Conservation (phyloP, 2,329 filamentous ascomycete species). For the Alternaria gansuensis region DNA sequence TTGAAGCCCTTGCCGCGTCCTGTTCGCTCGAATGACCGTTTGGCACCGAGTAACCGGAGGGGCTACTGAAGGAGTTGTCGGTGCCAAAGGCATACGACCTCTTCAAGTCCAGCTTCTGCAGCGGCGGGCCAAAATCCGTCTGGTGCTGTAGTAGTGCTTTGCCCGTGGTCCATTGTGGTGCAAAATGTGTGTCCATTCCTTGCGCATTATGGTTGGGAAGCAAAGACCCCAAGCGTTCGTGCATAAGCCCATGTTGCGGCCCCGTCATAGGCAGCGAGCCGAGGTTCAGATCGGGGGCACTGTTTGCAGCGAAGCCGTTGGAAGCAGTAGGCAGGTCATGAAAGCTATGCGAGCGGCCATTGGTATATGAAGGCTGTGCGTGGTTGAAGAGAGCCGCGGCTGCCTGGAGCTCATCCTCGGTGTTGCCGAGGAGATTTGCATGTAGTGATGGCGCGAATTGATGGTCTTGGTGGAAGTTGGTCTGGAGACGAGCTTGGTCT, state of each 20-base stretch:
- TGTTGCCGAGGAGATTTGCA: slow-evolving; percentile 33
- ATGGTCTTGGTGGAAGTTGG: slow-evolving; percentile 38
- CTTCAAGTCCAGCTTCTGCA: slow-evolving; percentile 35
- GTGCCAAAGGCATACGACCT: slow-evolving; percentile 49
- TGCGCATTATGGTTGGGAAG: slow-evolving; percentile 42
- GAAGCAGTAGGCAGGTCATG: slow-evolving; percentile 24
- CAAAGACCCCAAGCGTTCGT: slow-evolving; percentile 44
- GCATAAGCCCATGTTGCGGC: slow-evolving; percentile 39
- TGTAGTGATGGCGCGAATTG: slow-evolving; percentile 27
- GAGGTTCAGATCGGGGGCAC: slow-evolving; percentile 15
- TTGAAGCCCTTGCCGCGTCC: slow-evolving; percentile 36
- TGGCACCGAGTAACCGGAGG: slow-evolving; percentile 37
- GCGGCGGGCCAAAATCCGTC: slow-evolving; percentile 29
- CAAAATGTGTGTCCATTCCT: slow-evolving; percentile 43
- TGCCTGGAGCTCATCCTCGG: slow-evolving; percentile 45
- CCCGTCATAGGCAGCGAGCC: slow-evolving; percentile 29
- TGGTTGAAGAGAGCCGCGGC: slow-evolving; percentile 47
- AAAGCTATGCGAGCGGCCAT: slow-evolving; percentile 35
- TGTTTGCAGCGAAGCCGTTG: slow-evolving; percentile 11
- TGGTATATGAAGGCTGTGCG: slow-evolving; percentile 38
- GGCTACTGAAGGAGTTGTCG: slow-evolving; percentile 48
- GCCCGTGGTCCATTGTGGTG: slow-evolving; percentile 38
- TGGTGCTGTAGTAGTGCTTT: slow-evolving; percentile 33
- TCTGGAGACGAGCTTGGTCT: slow-evolving; percentile 45
- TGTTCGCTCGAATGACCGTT: slow-evolving; percentile 36